Base-by-base conservation (phyloP, 2,329 filamentous ascomycete species). In the Fusarium irregulare region DNA sequence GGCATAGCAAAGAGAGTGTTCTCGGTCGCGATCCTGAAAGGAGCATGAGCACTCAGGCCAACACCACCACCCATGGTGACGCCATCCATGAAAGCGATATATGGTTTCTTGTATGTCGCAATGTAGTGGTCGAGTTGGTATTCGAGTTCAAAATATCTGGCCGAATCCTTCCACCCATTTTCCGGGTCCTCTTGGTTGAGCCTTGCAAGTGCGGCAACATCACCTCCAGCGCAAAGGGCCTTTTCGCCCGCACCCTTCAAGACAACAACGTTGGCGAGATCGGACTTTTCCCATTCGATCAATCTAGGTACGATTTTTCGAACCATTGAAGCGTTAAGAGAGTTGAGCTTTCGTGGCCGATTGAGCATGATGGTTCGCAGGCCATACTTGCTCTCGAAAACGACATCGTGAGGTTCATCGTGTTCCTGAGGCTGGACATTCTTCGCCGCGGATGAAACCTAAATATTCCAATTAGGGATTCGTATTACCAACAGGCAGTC, bases 1-100 rank as follows among this genome's bases (percentile, higher is more conserved):
- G 96, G 96, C 96, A 99, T 99, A 73, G 97, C 94, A 76, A 99
- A 98, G 49, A 97, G 83, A 8, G 96, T 99, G 78, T 91, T 92
- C 82, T 99, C 96, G 4, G 96, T 99, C 40, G 96, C 96, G 78
- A 99, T 97, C 65, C 96, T 88, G 86, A 99, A 95, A 5, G 96
- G 97, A 4, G 96, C 95, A 81, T 99, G 97, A 55, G 97, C 88
- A 80, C 93, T 97, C 60, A 99, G 87, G 9, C 96, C 96, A 56
- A 98, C 96, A 72, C 96, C 96, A 59, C 96, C 96, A 59, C 96
- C 96, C 96, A 99, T 99, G 55, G 97, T 99, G 80, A 97, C 92
- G 64, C 96, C 96, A 77, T 99, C 96, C 91, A 99, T 97, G 78
- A 98, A 92, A 32, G 96, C 92, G 55, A 99, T 89, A 77, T 96